Conservation (phyloP, 2,329 filamentous ascomycete species). For the Curvularia eragrostidis region DNA sequence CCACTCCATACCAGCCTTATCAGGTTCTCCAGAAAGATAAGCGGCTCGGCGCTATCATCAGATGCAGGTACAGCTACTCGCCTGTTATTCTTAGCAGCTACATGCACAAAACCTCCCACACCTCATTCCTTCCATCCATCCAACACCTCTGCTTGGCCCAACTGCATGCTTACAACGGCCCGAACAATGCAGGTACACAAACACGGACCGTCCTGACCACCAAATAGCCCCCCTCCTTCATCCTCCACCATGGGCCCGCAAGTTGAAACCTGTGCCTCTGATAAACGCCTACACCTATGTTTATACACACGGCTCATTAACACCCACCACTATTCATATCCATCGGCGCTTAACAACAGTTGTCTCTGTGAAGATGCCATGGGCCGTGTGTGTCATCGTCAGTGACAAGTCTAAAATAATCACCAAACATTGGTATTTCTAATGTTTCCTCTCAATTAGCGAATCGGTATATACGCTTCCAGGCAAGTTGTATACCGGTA, state of each 20-base stretch:
- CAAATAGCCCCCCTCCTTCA: background rate
- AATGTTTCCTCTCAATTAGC: too few relatives aligned
- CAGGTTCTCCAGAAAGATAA: slow-evolving; percentile 6
- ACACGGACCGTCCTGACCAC: background rate
- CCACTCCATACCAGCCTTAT: slow-evolving; percentile 3
- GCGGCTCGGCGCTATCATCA: slow-evolving; percentile 21
- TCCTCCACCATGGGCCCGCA: background rate
- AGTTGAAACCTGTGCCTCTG: background rate
- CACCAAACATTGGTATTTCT: background rate
- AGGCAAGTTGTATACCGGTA: background rate
- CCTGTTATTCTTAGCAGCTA: slow-evolving; percentile 27
- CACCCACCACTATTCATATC: background rate
- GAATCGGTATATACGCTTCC: too few relatives aligned
- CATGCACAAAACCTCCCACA: background rate
- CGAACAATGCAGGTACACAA: slow-evolving; percentile 15
- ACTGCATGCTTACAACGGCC: slow-evolving; percentile 3
- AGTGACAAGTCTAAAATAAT: background rate
- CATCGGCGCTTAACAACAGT: background rate
- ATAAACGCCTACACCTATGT: slow-evolving; percentile 4
- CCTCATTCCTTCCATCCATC: too few relatives aligned
- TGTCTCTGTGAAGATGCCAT: too few relatives aligned
- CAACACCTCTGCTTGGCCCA: background rate
- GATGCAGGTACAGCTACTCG: slow-evolving; percentile 24
- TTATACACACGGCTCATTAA: background rate
- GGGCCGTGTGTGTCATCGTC: too few relatives aligned